phyloP scores from a whole-genome alignment of 2,329 filamentous ascomycete species.

The Tolypocladium amazonense region DNA sequence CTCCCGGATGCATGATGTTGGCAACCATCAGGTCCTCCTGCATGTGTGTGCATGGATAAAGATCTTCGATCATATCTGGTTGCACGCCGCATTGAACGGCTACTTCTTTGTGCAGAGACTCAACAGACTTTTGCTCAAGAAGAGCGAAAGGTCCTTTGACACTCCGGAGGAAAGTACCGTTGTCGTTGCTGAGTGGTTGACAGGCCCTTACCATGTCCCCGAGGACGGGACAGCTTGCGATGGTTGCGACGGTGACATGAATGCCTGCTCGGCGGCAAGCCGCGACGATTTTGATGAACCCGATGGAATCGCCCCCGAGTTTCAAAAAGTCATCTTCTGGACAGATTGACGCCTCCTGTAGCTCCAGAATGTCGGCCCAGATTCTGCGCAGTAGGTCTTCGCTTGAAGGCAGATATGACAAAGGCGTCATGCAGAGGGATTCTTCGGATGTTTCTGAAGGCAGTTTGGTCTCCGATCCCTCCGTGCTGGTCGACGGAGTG shows the following conservation, averaged over 20 bases:
- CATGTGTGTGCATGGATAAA: constrained; percentile 1
- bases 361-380: not conserved
- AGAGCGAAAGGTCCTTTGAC: not conserved
- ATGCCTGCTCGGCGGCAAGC: not conserved
- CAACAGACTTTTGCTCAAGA: not conserved
- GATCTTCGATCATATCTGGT: not conserved
- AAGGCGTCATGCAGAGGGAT: not conserved
- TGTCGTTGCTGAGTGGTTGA: not conserved
- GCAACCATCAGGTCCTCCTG: constrained; percentile 1
- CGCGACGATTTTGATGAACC: not conserved
- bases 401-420: not conserved
- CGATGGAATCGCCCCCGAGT: constrained; percentile 3
- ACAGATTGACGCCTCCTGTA: not conserved
- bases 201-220: not conserved
- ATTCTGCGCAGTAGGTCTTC: not conserved
- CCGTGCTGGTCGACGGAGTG: not conserved
- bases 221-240: not conserved
- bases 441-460: not conserved
- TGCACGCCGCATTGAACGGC: not conserved
- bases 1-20: not conserved
- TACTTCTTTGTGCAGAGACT: not conserved
- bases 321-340: not conserved
- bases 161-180: not conserved
- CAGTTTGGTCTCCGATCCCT: not conserved
- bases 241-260: not conserved